Evolutionary conservation across 306 rosid genomes (phyloP).

Genomic region (Castanea sativa): DNA sequence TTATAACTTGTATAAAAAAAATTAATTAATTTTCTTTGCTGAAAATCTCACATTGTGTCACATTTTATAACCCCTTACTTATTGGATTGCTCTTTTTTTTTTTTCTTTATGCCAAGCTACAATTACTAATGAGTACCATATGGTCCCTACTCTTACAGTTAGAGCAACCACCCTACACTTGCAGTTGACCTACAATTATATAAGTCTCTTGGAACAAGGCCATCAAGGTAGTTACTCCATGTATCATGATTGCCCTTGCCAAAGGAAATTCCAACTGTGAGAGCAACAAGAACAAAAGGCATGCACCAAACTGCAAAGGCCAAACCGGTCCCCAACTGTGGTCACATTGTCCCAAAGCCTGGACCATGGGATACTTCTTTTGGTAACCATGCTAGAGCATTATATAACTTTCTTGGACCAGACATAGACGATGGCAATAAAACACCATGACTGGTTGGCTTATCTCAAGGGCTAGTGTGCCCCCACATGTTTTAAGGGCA

Average conservation of each 20-base stretch:
- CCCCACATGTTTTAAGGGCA: background rate
- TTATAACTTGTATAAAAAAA: no score
- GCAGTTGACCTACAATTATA: constrained; percentile 3
- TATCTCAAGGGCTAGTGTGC: background rate
- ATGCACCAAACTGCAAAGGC: background rate
- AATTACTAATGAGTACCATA: background rate
- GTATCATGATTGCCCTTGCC: background rate
- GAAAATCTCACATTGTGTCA: no score
- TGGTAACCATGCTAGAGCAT: background rate
- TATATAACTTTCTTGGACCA: background rate
- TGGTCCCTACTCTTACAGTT: background rate
- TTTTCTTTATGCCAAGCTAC: no score
- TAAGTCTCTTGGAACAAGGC: background rate
- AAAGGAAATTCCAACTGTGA: background rate
- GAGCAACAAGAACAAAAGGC: background rate
- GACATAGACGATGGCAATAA: background rate
- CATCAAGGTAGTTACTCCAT: background rate
- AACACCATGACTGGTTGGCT: background rate
- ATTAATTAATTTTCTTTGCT: no score
- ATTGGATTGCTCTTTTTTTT: no score
- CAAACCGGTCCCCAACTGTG: background rate
- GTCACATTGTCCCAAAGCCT: background rate
- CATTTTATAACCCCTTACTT: no score
- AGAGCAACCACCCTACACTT: background rate
- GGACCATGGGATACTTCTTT: background rate